phyloP scores from a whole-genome alignment of 176 grass and related monocot genomes.

The Olyra latifolia region DNA sequence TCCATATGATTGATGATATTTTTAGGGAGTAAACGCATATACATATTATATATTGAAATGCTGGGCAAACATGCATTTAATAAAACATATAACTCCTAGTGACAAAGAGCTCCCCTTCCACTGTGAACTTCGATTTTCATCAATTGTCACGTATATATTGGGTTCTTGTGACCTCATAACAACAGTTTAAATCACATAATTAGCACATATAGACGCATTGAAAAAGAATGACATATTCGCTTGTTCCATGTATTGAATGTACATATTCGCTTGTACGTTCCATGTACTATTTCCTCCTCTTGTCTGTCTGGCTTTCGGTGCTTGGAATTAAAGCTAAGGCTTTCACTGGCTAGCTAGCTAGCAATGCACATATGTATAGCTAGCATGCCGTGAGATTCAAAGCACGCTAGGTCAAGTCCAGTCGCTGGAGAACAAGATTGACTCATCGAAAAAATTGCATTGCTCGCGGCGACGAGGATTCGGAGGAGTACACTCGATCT shows the following conservation, averaged over 20 bases:
- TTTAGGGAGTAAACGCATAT: too few relatives aligned
- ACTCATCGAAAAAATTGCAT: not conserved
- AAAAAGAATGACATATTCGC: not conserved
- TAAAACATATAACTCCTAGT: too few relatives aligned
- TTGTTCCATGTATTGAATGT: not conserved
- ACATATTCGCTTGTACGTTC: not conserved
- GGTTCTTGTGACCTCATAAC: too few relatives aligned
- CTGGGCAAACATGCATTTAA: too few relatives aligned
- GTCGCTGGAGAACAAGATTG: conserved; percentile 2
- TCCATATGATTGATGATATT: too few relatives aligned
- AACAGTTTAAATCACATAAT: too few relatives aligned
- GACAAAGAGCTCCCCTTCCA: too few relatives aligned
- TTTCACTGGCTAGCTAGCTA: not conserved
- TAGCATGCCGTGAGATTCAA: not conserved
- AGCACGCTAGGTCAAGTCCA: not conserved
- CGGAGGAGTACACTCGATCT: not conserved
- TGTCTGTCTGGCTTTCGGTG: not conserved
- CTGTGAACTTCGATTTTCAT: too few relatives aligned
- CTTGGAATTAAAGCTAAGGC: not conserved
- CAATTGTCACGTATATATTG: too few relatives aligned
- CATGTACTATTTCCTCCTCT: not conserved
- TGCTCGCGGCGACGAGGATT: not conserved
- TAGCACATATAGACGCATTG: not conserved
- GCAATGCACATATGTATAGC: not conserved
- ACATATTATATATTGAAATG: too few relatives aligned